Evolutionary conservation across 495 filamentous ascomycete species (phyloP), one percentile per base, ranked within the genome.

Genomic region (Penicillium maclennaniae): DNA sequence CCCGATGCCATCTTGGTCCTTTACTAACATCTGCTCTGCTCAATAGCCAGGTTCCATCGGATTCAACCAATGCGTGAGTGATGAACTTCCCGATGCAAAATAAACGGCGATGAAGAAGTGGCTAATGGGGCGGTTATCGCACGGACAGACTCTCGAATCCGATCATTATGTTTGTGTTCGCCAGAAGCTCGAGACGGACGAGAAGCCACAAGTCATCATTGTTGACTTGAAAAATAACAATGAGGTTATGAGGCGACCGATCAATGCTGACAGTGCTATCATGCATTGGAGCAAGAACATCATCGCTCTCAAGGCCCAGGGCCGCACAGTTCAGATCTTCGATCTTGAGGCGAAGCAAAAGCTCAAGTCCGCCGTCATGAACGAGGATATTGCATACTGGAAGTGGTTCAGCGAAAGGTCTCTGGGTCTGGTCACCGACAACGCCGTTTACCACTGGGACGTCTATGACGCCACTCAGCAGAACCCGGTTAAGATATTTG

Each of bases 251-350:
- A 86, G 88, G 57, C 83, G 93, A 58, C 91, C 92, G 8, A 99
- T 99, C 79, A 97, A 97, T 76, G 95, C 93, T 60, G 93, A 99
- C 78, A 96, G 91, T 83, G 95, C 93, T 55, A 97, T 99, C 67
- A 97, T 99, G 93, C 93, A 99, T 82, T 96, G 91, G 89, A 83
- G 77, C 60, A 86, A 86, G 67, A 89, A 93, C 69, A 92, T 97
- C 71, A 97, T 99, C 67, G 93, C 95, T 41, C 82, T 99, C 53
- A 92, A 91, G 71, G 95, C 93, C 28, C 89, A 95, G 64, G 81
- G 82, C 45, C 83, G 91, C 53, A 97, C 95, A 52, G 83, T 99
- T 37, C 93, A 99, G 75, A 96, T 99, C 61, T 99, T 99, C 75
- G 91, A 99, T 70, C 80, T 99, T 47, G 81, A 80, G 43, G 81